These are phyloP conservation scores for Daedaleopsis sinensis DNA, from an alignment of 768 basidiomycete genomes.

Conservation along the genomic window DNA sequence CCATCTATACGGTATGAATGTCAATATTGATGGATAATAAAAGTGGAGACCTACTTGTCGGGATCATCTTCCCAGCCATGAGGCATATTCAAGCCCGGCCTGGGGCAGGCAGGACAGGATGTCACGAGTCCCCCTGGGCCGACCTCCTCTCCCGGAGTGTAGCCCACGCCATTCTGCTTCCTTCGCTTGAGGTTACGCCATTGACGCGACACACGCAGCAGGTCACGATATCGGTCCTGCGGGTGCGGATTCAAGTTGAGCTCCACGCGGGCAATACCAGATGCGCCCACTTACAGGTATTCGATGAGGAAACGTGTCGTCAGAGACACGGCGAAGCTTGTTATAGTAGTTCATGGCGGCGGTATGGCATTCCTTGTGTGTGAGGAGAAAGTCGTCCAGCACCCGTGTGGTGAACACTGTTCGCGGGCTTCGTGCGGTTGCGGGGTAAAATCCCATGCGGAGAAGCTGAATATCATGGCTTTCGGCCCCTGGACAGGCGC, in stretches of 20 bases:
- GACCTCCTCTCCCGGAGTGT: not conserved
- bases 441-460: not conserved
- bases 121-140: not conserved
- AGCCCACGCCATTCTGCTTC: not conserved
- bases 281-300: not conserved
- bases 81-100: conserved; percentile 10
- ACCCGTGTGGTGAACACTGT: not conserved
- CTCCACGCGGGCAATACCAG: too few species aligned
- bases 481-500: not conserved
- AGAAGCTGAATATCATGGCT: not conserved
- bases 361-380: not conserved
- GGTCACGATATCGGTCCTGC: conserved; percentile 3
- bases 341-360: not conserved
- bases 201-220: not conserved
- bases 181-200: not conserved
- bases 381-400: not conserved
- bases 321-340: not conserved
- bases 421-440: not conserved
- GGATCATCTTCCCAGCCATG: not conserved
- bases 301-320: not conserved
- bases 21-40: too few species aligned
- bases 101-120: conserved; percentile 7
- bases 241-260: too few species aligned
- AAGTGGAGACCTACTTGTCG: too few species aligned
- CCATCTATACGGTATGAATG: too few species aligned